Conservation (phyloP, 345 rosid genomes). For the Eucalyptus sp. region DNA sequence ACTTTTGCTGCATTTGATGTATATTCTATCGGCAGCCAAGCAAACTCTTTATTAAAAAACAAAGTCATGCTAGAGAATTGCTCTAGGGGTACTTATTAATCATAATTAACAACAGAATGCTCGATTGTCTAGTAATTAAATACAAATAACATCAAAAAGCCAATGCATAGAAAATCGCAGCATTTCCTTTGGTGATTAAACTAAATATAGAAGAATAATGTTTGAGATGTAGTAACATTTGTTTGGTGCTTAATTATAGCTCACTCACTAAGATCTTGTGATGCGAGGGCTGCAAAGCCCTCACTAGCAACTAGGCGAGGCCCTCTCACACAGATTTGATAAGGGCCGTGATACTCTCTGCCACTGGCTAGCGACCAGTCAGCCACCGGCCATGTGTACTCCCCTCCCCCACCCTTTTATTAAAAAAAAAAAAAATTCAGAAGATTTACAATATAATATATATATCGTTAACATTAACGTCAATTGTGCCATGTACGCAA, state of each 20-base stretch:
- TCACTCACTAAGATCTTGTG: not conserved
- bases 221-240: not conserved
- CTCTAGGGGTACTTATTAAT: not conserved
- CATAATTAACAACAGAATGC: not conserved
- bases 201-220: not conserved
- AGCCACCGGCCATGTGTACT: no score
- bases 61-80: not conserved
- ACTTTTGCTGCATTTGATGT: not conserved
- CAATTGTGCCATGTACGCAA: not conserved
- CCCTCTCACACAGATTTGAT: not conserved
- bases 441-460: no score
- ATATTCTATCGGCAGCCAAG: not conserved
- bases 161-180: not conserved
- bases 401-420: no score
- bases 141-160: not conserved
- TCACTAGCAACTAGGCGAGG: not conserved
- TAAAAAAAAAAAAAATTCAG: not conserved
- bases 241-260: not conserved
- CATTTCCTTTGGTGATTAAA: not conserved
- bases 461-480: accelerated
- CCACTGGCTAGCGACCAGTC: no score
- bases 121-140: not conserved
- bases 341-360: not conserved
- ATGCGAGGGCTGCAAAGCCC: not conserved
- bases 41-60: not conserved